phyloP scores from a whole-genome alignment of 2,329 filamentous ascomycete species.

The Cladobotryum protrusum region DNA sequence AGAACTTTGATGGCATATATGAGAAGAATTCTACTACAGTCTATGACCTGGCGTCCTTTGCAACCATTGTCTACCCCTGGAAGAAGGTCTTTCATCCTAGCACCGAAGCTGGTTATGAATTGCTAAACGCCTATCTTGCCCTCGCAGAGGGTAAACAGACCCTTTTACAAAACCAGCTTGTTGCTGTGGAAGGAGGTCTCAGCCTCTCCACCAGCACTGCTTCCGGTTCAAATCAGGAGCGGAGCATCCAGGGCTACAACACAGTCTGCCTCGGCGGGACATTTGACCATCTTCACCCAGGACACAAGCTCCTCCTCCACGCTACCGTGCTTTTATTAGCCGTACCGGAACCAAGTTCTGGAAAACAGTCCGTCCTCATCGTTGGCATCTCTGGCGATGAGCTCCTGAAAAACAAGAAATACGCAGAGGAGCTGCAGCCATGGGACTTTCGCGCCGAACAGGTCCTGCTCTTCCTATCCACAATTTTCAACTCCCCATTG shows the following conservation, averaged over 20 bases:
- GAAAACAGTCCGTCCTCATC: conserved; percentile 53
- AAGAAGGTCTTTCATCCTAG: conserved; percentile 58
- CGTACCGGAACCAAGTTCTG: conserved; percentile 35
- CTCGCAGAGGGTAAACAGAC: conserved; percentile 41
- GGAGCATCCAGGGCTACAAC: conserved; percentile 18
- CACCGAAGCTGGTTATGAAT: conserved; percentile 55
- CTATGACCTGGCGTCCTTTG: conserved; percentile 46
- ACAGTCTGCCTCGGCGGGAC: conserved; percentile 80
- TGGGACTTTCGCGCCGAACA: conserved; percentile 69
- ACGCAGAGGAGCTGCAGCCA: conserved; percentile 69
- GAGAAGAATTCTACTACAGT: conserved; percentile 41
- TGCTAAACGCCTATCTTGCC: conserved; percentile 46
- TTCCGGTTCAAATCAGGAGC: neutral
- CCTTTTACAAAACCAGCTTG: conserved; percentile 44
- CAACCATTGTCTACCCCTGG: conserved; percentile 54
- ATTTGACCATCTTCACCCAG: conserved; percentile 91
- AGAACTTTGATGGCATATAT: conserved; percentile 30
- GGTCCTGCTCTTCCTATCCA: conserved; percentile 68
- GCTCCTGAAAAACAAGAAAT: conserved; percentile 83
- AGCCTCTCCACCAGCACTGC: conserved; percentile 28
- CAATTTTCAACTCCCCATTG: conserved; percentile 42
- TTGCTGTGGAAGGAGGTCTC: conserved; percentile 48
- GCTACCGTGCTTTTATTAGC: conserved; percentile 69
- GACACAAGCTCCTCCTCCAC: conserved; percentile 94
- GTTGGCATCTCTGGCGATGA: conserved; percentile 87